Conservation (phyloP, 192 early-diverging fungal species). For the Coemansia interrupta region DNA sequence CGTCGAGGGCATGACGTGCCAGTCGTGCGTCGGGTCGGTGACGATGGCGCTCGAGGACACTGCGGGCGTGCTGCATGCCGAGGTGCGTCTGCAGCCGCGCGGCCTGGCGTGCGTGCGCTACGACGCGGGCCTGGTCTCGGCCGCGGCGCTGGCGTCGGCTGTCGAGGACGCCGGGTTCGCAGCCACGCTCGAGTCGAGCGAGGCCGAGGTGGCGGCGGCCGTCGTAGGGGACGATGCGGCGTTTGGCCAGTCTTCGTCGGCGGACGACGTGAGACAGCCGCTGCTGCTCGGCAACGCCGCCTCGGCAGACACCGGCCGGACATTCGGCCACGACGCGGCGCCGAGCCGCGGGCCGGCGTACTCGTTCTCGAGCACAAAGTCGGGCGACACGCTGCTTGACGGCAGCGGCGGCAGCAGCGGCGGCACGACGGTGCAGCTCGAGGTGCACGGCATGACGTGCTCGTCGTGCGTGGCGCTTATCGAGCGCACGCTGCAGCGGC, state of each 20-base stretch:
- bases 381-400: conserved; percentile 40
- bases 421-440: conserved; percentile 52
- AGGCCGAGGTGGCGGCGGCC: not conserved
- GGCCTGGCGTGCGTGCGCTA: conserved; percentile 58
- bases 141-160: conserved; percentile 49
- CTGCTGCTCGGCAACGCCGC: not conserved
- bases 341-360: conserved; percentile 2
- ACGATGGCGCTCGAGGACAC: conserved; percentile 54
- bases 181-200: conserved; percentile 23
- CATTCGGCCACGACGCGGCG: not conserved
- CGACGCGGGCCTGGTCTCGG: conserved; percentile 35
- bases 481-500: conserved; percentile 62
- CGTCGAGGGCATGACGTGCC: conserved; percentile 72
- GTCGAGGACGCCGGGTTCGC: conserved; percentile 68
- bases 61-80: conserved; percentile 54
- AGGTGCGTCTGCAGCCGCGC: conserved; percentile 56
- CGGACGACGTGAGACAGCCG: conserved; percentile 1
- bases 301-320: not conserved
- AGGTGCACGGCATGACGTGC: conserved; percentile 94
- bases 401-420: conserved; percentile 3
- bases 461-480: conserved; percentile 86
- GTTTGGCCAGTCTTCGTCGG: not conserved
- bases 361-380: conserved; percentile 34
- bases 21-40: conserved; percentile 75
- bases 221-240: not conserved